Evolutionary conservation across 1,284 basidiomycete species (phyloP).

Genomic region (Cystobasidium pallidum): DNA sequence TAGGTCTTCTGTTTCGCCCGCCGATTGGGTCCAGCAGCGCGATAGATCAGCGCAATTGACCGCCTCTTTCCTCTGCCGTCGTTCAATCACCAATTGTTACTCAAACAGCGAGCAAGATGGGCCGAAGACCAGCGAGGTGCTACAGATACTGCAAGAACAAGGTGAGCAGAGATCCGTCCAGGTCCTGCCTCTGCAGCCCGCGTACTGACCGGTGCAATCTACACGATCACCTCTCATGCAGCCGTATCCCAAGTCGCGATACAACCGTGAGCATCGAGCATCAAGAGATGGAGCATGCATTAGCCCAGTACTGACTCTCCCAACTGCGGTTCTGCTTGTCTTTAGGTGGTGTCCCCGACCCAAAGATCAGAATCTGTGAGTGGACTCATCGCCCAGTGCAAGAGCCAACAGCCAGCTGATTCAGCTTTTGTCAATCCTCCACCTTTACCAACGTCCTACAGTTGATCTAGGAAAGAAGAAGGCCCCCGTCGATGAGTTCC

Average conservation of each 20-base stretch:
- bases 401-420: constrained; percentile 40
- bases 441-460: no score
- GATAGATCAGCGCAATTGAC: not conserved
- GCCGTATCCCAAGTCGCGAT: constrained; percentile 70
- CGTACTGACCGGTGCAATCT: constrained; percentile 9
- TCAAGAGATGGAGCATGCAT: not conserved
- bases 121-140: constrained; percentile 93
- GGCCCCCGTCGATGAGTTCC: constrained; percentile 95
- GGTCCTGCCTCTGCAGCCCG: not conserved
- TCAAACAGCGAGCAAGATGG: constrained; percentile 65
- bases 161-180: constrained; percentile 59
- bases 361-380: constrained; percentile 77
- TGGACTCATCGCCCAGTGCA: constrained; percentile 38
- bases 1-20: not conserved
- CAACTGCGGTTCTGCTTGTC: not conserved
- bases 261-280: constrained; percentile 46
- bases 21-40: not conserved
- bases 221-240: constrained; percentile 16
- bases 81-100: not conserved
- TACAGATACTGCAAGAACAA: constrained; percentile 92
- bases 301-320: not conserved
- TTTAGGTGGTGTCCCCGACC: constrained; percentile 84
- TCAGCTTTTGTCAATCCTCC: not conserved
- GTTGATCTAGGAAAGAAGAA: constrained; percentile 89
- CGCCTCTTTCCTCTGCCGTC: not conserved